Evolutionary conservation across 2,329 filamentous ascomycete species (phyloP), one percentile per base, ranked within the genome.

Genomic region (Microcyclospora pomicola): DNA sequence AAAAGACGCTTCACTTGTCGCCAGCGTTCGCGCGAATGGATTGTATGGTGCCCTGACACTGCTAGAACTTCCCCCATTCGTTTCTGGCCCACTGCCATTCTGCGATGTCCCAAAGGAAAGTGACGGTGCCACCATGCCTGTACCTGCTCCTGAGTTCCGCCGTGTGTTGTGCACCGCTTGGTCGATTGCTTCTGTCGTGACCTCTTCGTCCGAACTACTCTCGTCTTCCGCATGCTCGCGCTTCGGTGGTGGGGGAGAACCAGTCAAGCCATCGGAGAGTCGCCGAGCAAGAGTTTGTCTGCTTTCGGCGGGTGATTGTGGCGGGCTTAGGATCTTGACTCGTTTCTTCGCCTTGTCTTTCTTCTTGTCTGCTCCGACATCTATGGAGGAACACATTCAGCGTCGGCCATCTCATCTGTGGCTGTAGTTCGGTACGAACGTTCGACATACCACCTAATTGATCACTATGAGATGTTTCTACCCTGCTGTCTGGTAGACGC

Each of bases 21-120:
- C 53, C 35, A 56, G 37, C 7, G 55, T 57, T 38, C 43, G 46
- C 13, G 55, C 51, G 36, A 59, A 59, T 9, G 56, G 56, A 31
- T 59, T 59, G 38, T 52, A 50, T 24, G 55, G 56, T 28, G 53
- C 46, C 40, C 9, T 31, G 6, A n/a, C 9, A 9, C 30, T 9
- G 30, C 30, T 15, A n/a, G 5, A 4, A 31, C 12, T 31, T 31
- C 30, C 14, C 12, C 12, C 12, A 5, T 9, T 6, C 14, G 30
- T 31, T 31, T 15, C 12, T 9, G 30, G 28, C 13, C 16, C 12
- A 15, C 12, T 33, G 28, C 11, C 35, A 36, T 27, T 33, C 16
- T 32, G 41, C 39, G 29, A 33, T 28, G 11, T 34, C 39, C 15
- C 36, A 37, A 15, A 15, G 30, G 16, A 30, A 31, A 13, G 34